These are phyloP conservation scores for Annona squamosa DNA, from an alignment of 164 flowering plant genomes.

Conservation along the genomic window DNA sequence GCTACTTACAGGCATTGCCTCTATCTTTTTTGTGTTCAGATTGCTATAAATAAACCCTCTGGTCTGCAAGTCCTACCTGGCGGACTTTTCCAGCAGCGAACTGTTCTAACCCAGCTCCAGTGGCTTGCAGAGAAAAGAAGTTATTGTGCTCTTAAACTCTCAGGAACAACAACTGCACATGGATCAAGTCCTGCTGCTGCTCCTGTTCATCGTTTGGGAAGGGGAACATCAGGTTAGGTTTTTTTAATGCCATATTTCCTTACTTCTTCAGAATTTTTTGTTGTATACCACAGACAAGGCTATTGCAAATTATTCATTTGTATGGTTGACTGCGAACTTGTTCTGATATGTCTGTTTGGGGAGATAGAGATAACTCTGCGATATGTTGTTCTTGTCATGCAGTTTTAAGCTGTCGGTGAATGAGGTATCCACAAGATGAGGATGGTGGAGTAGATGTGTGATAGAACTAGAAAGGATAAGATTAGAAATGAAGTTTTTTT, in stretches of 20 bases:
- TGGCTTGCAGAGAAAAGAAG: slow-evolving; percentile 37
- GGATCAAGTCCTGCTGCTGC: slow-evolving; percentile 66
- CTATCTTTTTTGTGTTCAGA: slow-evolving; percentile 26
- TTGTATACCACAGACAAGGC: neutral
- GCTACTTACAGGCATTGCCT: neutral
- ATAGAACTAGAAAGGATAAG: neutral
- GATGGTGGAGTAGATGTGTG: neutral
- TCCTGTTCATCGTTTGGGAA: slow-evolving; percentile 94
- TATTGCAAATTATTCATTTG: neutral
- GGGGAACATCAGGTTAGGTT: slow-evolving; percentile 85
- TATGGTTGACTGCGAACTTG: neutral
- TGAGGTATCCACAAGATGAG: neutral
- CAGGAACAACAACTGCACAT: slow-evolving; percentile 11
- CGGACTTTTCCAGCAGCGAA: slow-evolving; percentile 90
- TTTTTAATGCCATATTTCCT: neutral
- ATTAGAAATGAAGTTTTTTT: too few species aligned
- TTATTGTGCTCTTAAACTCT: slow-evolving; percentile 14
- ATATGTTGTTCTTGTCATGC: neutral
- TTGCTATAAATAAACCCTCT: slow-evolving; percentile 88
- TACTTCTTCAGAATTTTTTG: neutral
- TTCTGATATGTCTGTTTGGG: neutral
- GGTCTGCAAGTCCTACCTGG: slow-evolving; percentile 96
- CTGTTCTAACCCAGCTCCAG: slow-evolving; percentile 77
- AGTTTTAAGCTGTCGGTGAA: neutral
- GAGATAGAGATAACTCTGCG: neutral